Evolutionary conservation across 2,329 filamentous ascomycete genomes (phyloP).

Genomic region (Epichloe typhina): DNA sequence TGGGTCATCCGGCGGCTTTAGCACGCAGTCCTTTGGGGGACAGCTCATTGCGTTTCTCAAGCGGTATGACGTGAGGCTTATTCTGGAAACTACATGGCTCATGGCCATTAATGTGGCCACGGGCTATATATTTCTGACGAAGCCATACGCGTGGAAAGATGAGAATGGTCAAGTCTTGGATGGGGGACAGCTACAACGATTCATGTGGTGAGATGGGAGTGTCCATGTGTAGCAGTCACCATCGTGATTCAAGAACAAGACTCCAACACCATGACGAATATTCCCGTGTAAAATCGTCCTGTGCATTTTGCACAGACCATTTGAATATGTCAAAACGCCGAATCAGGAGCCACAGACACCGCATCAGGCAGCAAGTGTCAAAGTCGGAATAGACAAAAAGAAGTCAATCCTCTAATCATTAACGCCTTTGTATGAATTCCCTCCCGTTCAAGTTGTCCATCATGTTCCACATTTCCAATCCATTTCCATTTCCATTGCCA

Average conservation of each 20-base stretch:
- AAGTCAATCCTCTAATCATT: neutral
- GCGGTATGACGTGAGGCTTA: slow-evolving; percentile 32
- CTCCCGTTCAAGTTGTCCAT: neutral
- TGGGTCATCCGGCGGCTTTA: neutral
- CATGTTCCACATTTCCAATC: slow-evolving; percentile 1
- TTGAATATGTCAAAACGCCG: neutral
- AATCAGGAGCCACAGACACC: neutral
- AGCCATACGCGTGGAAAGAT: slow-evolving; percentile 52
- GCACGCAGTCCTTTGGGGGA: neutral
- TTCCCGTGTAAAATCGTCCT: neutral
- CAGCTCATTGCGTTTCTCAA: slow-evolving; percentile 5
- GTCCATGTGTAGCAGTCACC: too few relatives aligned
- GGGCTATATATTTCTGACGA: slow-evolving; percentile 57
- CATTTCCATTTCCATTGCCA: neutral
- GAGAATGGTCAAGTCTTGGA: slow-evolving; percentile 39
- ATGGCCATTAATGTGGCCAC: slow-evolving; percentile 50
- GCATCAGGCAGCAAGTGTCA: neutral
- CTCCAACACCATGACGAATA: neutral
- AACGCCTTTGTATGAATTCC: slow-evolving; percentile 2
- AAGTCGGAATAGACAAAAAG: neutral
- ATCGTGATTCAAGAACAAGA: neutral
- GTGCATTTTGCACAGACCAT: neutral
- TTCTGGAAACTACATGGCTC: slow-evolving; percentile 57
- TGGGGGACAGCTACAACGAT: slow-evolving; percentile 49
- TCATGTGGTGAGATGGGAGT: slow-evolving; percentile 56